Evolutionary conservation across 2,329 filamentous ascomycete genomes (phyloP).

Genomic region (Pseudonectria foliicola): DNA sequence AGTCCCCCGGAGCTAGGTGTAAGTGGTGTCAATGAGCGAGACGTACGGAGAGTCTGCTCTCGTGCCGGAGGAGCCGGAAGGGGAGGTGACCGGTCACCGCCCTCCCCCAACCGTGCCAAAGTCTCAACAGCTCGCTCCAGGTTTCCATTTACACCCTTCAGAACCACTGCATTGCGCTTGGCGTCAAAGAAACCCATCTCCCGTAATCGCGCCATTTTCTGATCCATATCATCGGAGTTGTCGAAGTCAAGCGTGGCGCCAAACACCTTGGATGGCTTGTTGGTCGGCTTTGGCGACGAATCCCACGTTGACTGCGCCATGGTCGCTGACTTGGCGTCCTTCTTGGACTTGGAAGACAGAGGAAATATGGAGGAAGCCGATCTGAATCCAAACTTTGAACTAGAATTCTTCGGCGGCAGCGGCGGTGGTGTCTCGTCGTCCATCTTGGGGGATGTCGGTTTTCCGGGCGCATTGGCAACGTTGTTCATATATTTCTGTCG

Average conservation of each 20-base stretch:
- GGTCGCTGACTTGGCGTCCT: slow-evolving; percentile 34
- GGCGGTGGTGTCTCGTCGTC: slow-evolving; percentile 54
- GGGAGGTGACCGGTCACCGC: slow-evolving; percentile 35
- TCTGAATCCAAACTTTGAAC: slow-evolving; percentile 49
- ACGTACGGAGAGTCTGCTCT: slow-evolving; percentile 40
- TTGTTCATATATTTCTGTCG: slow-evolving; percentile 82
- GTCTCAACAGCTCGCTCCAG: slow-evolving; percentile 81
- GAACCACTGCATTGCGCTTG: slow-evolving; percentile 69
- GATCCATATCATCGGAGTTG: slow-evolving; percentile 54
- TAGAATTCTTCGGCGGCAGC: slow-evolving; percentile 55
- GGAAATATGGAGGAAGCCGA: slow-evolving; percentile 62
- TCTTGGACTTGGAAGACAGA: slow-evolving; percentile 53
- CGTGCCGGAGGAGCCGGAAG: slow-evolving; percentile 34
- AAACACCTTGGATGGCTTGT: slow-evolving; percentile 63
- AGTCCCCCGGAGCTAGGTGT: slow-evolving; percentile 28
- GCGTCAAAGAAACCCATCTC: slow-evolving; percentile 92
- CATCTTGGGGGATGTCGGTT: slow-evolving; percentile 30
- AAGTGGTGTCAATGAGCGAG: slow-evolving; percentile 49
- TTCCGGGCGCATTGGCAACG: slow-evolving; percentile 28
- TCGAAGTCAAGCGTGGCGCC: slow-evolving; percentile 58
- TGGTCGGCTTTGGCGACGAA: slow-evolving; percentile 37
- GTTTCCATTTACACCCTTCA: slow-evolving; percentile 79
- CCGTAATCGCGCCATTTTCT: slow-evolving; percentile 67
- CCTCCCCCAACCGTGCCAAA: slow-evolving; percentile 75
- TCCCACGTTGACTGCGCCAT: slow-evolving; percentile 21